These are phyloP conservation scores for Thymus quinquecostatus DNA, from an alignment of 257 asterid genomes.

Conservation along the genomic window DNA sequence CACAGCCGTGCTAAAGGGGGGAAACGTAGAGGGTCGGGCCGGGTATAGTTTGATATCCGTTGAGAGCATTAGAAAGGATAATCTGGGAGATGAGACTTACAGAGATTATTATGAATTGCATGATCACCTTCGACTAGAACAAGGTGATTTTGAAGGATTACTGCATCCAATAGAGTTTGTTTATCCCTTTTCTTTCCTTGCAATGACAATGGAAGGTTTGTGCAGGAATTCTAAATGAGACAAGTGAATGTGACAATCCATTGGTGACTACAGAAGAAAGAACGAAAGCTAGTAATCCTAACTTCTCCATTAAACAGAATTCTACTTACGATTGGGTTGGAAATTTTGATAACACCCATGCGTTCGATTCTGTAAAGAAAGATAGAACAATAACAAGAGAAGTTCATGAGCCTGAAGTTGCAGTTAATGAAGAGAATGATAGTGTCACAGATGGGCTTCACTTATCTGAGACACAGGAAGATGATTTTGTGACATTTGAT, in stretches of 20 bases:
- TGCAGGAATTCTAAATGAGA: neutral
- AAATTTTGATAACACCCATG: slow-evolving; percentile 28
- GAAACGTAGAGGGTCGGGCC: slow-evolving; percentile 24
- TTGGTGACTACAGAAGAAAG: slow-evolving; percentile 26
- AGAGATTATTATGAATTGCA: slow-evolving; percentile 49
- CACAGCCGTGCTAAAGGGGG: slow-evolving; percentile 49
- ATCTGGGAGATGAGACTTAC: slow-evolving; percentile 31
- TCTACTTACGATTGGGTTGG: slow-evolving; percentile 37
- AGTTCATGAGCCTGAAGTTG: slow-evolving; percentile 40
- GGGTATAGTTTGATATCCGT: slow-evolving; percentile 30
- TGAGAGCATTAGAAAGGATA: slow-evolving; percentile 31
- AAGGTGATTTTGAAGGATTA: slow-evolving; percentile 27
- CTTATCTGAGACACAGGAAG: slow-evolving; percentile 55
- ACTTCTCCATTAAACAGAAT: slow-evolving; percentile 29
- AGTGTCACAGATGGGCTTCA: slow-evolving; percentile 53
- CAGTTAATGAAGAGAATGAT: slow-evolving; percentile 50
- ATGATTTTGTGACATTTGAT: slow-evolving; percentile 74
- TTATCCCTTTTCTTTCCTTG: slow-evolving; percentile 48
- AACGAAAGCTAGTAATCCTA: slow-evolving; percentile 23
- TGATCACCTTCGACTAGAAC: slow-evolving; percentile 39
- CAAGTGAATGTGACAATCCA: slow-evolving; percentile 12
- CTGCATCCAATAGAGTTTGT: slow-evolving; percentile 41
- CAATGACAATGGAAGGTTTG: slow-evolving; percentile 27
- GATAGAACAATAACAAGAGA: slow-evolving; percentile 39
- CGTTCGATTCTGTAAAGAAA: slow-evolving; percentile 27